A percentile compares a stretch with the other conserved stretches of the same genome.
These are phyloP conservation scores for Lecanicillium sp. DNA, from an alignment of 2,329 filamentous ascomycete genomes.

Conservation along the genomic window DNA sequence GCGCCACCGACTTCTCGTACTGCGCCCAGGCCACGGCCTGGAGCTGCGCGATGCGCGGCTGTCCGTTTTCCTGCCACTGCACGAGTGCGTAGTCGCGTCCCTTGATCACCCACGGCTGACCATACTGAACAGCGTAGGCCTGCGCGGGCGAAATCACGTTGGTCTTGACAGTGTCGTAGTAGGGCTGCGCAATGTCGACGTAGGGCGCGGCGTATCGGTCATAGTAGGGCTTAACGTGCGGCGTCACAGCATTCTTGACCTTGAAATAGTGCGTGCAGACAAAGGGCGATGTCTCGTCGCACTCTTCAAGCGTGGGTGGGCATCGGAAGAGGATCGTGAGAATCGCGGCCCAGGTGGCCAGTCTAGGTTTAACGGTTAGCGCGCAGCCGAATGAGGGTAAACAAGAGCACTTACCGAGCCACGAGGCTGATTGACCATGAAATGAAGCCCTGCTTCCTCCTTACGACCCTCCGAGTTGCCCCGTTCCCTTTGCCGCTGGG, in stretches of 20 bases:
- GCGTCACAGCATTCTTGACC: constrained; percentile 56
- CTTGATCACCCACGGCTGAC: constrained; percentile 64
- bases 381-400: background rate
- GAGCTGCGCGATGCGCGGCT: constrained; percentile 65
- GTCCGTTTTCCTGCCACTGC: constrained; percentile 74
- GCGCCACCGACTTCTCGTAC: constrained; percentile 67
- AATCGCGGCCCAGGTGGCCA: constrained; percentile 82
- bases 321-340: constrained; percentile 77
- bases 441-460: constrained; percentile 25
- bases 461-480: constrained; percentile 22
- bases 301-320: constrained; percentile 60
- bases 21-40: constrained; percentile 54
- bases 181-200: constrained; percentile 69
- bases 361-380: constrained; percentile 37
- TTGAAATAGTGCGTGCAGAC: constrained; percentile 81
- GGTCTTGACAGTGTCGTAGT: constrained; percentile 58
- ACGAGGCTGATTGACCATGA: constrained; percentile 40
- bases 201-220: constrained; percentile 77
- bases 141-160: constrained; percentile 63
- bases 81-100: constrained; percentile 59
- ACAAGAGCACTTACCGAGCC: constrained; percentile 42
- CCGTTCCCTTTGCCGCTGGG: constrained; percentile 28
- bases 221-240: constrained; percentile 81
- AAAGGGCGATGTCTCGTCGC: constrained; percentile 63
- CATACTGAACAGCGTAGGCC: constrained; percentile 64